Evolutionary conservation across 139 green algal species (phyloP), one percentile per base, ranked within the genome.

Genomic region (Diplosphaera chodatii): DNA sequence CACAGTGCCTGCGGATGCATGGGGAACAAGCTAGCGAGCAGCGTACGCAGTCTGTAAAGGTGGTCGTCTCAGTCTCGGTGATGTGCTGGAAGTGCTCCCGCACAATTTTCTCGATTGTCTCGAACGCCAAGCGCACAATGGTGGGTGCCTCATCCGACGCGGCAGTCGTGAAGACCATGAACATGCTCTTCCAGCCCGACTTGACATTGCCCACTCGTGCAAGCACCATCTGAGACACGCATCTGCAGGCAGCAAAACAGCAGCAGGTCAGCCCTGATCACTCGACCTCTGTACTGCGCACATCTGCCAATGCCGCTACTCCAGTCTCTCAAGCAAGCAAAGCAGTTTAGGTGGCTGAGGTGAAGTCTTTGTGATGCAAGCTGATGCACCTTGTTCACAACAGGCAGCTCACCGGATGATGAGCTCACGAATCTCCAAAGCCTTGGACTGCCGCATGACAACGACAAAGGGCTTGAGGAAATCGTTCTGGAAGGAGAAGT

Each of bases 401-500:
- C n/a, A n/a, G n/a, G 37, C 6, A 48, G 37, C 59, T 34, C 89
- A 97, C 63, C 94, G 87, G 75, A 99, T 96, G 80, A 98, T 93
- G 37, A 99, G 88, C 85, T 99, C 96, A 5, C 96, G 84, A 68
- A 99, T 97, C 80, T 97, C 94, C 32, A 95, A 75, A 2, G 82
- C 79, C 55, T 90, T 80, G 40, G 69, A 86, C 74, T 93, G 83
- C 0, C 95, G 85, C 91, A 98, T 97, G 72, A 99, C 83, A 3
- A 96, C 86, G 48, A 98, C 92, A 81, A 99, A 98, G 20, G 95
- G 96, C n/a, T 91, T 86, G 68, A 99, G 79, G 83, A 98, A 98
- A 77, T 98, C 93, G 73, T 97, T 97, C 83, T 99, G 94, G 88
- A 99, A 99, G 40, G 91, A 96, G 89, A 96, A 99, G 83, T 97